These are phyloP conservation scores for Actinomortierella wolfii DNA, from an alignment of 371 early-diverging fungal species.

Conservation along the genomic window DNA sequence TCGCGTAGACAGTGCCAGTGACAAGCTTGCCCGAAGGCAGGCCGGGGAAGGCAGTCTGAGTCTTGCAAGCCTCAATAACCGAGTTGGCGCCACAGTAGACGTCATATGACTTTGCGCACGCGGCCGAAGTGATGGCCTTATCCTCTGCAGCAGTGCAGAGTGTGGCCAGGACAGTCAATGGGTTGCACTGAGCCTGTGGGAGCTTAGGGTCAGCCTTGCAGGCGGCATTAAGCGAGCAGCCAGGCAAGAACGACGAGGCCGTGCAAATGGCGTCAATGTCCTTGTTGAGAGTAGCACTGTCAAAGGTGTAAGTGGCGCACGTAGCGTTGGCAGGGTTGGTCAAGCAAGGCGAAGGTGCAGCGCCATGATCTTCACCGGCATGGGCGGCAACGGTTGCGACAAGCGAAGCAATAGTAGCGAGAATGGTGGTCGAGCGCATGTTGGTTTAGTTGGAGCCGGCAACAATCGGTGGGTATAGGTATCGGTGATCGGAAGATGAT, in stretches of 20 bases:
- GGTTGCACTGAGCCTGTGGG: slow-evolving; percentile 29
- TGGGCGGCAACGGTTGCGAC: slow-evolving; percentile 27
- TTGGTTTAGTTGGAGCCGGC: slow-evolving; percentile 3
- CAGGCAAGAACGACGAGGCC: slow-evolving; percentile 35
- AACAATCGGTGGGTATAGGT: too few relatives aligned
- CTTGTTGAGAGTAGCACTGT: slow-evolving; percentile 17
- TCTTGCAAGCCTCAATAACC: slow-evolving; percentile 34
- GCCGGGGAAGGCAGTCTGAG: slow-evolving; percentile 34
- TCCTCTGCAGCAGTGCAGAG: slow-evolving; percentile 39
- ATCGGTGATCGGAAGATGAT: slow-evolving; percentile 1
- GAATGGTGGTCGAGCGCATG: slow-evolving; percentile 33
- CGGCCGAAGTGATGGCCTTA: slow-evolving; percentile 14
- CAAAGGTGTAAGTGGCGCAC: slow-evolving; percentile 31
- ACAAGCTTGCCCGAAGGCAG: slow-evolving; percentile 40
- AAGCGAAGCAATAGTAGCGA: slow-evolving; percentile 23
- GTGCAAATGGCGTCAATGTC: slow-evolving; percentile 35
- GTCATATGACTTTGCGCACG: slow-evolving; percentile 32
- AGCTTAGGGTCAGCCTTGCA: slow-evolving; percentile 27
- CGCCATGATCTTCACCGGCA: slow-evolving; percentile 13
- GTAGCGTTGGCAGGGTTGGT: slow-evolving; percentile 33
- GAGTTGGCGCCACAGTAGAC: slow-evolving; percentile 34
- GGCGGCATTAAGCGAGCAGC: slow-evolving; percentile 45
- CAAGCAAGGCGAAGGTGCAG: slow-evolving; percentile 33
- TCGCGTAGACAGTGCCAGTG: slow-evolving; percentile 37
- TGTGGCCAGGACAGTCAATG: slow-evolving; percentile 36